phyloP scores from a whole-genome alignment of 169 alveolate species.

The Plasmodium adleri region DNA sequence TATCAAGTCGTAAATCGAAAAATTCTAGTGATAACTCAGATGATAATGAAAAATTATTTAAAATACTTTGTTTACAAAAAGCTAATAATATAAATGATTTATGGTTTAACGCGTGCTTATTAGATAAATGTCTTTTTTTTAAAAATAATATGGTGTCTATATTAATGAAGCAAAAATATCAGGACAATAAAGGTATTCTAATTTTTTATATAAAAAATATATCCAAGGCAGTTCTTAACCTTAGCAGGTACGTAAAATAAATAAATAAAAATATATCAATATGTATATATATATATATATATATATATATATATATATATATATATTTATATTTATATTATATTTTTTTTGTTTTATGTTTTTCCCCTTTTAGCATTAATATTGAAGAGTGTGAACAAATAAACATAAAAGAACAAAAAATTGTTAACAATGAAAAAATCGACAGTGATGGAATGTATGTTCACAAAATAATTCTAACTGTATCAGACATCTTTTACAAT shows the following conservation, averaged over 20 bases:
- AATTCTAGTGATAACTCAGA: conserved; percentile 22
- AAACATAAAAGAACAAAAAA: conserved; percentile 46
- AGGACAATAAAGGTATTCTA: conserved; percentile 36
- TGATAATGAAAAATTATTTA: conserved; percentile 48
- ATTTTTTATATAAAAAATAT: conserved; percentile 60
- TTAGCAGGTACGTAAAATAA: conserved; percentile 16
- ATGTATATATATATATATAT: not conserved
- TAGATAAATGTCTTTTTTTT: conserved; percentile 33
- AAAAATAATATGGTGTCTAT: conserved; percentile 39
- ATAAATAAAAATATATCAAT: not conserved
- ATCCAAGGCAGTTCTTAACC: conserved; percentile 22
- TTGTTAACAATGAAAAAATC: conserved; percentile 34
- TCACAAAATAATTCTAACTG: conserved; percentile 28
- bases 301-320: not conserved
- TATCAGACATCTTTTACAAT: conserved; percentile 48
- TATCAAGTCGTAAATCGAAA: conserved; percentile 33
- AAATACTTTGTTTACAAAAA: conserved; percentile 42
- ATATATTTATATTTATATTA: not conserved
- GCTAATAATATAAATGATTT: conserved; percentile 61
- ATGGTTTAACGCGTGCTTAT: conserved; percentile 69
- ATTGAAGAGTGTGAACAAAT: conserved; percentile 54
- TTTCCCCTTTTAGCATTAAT: conserved; percentile 14
- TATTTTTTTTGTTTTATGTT: not conserved
- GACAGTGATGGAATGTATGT: conserved; percentile 29
- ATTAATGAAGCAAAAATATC: conserved; percentile 52